Evolutionary conservation across 2,329 filamentous ascomycete species (phyloP).

Genomic region (Tolypocladium ovalisporum): DNA sequence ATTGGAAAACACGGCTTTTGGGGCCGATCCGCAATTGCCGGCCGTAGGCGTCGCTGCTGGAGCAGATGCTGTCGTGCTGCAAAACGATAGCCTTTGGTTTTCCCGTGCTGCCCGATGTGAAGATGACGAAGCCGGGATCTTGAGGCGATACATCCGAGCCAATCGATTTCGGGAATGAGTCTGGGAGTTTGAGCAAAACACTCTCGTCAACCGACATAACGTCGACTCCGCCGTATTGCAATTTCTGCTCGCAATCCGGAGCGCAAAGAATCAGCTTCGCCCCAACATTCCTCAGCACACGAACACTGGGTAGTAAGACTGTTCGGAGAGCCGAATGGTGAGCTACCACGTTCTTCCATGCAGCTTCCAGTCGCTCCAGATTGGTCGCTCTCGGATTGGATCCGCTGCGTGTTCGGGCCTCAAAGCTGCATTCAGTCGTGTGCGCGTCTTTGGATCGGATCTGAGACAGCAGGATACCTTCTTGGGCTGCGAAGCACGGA

Average conservation of each 20-base stretch:
- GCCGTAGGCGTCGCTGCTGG: not conserved
- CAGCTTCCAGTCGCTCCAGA: not conserved
- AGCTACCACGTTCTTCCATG: not conserved
- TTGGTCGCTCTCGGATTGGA: not conserved
- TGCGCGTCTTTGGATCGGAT: not conserved
- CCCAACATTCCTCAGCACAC: not conserved
- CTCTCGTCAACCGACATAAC: not conserved
- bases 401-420: not conserved
- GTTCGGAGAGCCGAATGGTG: not conserved
- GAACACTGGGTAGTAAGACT: not conserved
- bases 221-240: not conserved
- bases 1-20: conserved; percentile 6
- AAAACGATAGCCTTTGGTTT: conserved; percentile 30
- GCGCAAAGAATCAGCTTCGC: not conserved
- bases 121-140: conserved; percentile 10
- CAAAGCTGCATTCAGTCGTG: not conserved
- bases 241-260: not conserved
- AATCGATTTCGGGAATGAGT: not conserved
- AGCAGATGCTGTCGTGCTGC: conserved; percentile 3
- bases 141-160: not conserved
- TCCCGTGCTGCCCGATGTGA: conserved; percentile 47
- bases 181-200: not conserved
- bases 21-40: conserved; percentile 3
- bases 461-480: not conserved
- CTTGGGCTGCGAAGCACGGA: not conserved